Evolutionary conservation across 2,329 filamentous ascomycete species (phyloP).

Genomic region (Calycina herbarum): DNA sequence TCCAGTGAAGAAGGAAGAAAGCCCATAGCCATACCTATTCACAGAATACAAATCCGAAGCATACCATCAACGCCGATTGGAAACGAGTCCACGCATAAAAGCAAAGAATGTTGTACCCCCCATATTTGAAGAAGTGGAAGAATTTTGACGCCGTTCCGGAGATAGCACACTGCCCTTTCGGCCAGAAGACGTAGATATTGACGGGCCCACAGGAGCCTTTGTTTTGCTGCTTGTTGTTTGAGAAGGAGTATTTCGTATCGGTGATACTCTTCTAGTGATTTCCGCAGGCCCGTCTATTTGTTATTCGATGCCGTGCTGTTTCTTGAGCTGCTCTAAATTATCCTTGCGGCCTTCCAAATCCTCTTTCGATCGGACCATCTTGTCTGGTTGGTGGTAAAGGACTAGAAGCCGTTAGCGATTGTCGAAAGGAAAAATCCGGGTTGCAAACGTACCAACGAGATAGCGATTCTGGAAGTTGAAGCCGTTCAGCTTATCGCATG

Average conservation of each 20-base stretch:
- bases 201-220: conserved; percentile 29
- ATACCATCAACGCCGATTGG: conserved; percentile 30
- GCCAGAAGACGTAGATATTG: conserved; percentile 41
- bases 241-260: conserved; percentile 25
- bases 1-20: conserved; percentile 2
- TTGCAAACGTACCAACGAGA: conserved; percentile 76
- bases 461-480: conserved; percentile 99
- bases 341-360: conserved; percentile 92
- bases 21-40: conserved; percentile 5
- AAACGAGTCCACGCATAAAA: conserved; percentile 33
- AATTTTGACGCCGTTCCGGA: conserved; percentile 25
- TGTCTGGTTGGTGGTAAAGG: conserved; percentile 75
- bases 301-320: conserved; percentile 98
- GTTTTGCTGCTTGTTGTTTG: conserved; percentile 19
- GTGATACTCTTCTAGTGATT: conserved; percentile 21
- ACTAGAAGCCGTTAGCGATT: conserved; percentile 45
- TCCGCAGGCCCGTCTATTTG: conserved; percentile 71
- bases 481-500: conserved; percentile 98
- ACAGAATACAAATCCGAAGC: not conserved
- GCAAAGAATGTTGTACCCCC: conserved; percentile 31
- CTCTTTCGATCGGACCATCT: conserved; percentile 84
- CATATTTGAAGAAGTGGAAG: conserved; percentile 22
- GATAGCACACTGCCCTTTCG: conserved; percentile 25
- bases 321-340: conserved; percentile 97
- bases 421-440: conserved; percentile 8